Conservation (phyloP, 148 eudicot genomes). For the Rhododendron griersonianum region DNA sequence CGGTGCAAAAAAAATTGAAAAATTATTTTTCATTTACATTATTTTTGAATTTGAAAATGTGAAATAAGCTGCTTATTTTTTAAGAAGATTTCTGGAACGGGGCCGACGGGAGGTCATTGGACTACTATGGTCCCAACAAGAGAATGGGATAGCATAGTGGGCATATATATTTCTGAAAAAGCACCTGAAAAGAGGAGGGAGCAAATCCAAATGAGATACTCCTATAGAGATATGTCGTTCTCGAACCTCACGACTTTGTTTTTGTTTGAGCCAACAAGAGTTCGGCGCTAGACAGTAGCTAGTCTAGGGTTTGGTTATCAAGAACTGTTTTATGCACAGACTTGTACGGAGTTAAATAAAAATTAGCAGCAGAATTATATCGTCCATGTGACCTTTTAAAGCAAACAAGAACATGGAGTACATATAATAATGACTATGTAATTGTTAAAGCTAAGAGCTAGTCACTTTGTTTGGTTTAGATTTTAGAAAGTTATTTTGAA, state of each 20-base stretch:
- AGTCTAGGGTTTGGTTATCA: constrained; percentile 1
- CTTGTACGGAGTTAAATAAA: not conserved
- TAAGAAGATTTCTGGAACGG: too few relatives aligned
- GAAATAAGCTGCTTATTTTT: too few relatives aligned
- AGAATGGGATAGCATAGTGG: not conserved
- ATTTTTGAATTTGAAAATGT: too few relatives aligned
- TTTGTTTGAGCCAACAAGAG: not conserved
- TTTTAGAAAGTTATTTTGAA: too few relatives aligned
- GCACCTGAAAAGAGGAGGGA: not conserved
- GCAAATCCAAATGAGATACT: constrained; percentile 5
- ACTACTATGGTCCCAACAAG: not conserved
- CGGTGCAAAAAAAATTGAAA: too few relatives aligned
- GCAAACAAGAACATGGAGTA: too few relatives aligned
- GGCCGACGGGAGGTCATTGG: not conserved
- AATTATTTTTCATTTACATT: too few relatives aligned
- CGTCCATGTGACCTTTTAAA: not conserved
- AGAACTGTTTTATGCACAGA: not conserved
- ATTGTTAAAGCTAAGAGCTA: too few relatives aligned
- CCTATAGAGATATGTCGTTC: not conserved
- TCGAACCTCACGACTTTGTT: not conserved
- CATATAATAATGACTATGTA: too few relatives aligned
- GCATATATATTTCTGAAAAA: not conserved
- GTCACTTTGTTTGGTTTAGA: too few relatives aligned
- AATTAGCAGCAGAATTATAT: not conserved
- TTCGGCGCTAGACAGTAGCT: not conserved